Conservation (phyloP, 2,329 filamentous ascomycete genomes). For the Pseudogymnoascus sp. region DNA sequence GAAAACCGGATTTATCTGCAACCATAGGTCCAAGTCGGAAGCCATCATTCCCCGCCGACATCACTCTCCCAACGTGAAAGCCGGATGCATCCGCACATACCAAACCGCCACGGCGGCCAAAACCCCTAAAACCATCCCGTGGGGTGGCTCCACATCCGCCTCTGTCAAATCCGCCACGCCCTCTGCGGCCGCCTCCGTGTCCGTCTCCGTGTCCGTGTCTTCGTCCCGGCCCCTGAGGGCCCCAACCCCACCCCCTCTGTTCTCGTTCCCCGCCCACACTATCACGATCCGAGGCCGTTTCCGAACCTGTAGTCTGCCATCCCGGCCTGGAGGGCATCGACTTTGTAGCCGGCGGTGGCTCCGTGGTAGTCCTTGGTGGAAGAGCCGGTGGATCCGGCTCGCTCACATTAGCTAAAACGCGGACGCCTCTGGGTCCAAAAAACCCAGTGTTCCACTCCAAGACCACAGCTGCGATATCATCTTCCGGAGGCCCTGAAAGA, state of each 20-base stretch:
- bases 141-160: not conserved
- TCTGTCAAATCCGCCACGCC: not conserved
- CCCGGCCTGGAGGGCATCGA: not conserved
- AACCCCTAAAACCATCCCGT: not conserved
- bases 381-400: constrained; percentile 16
- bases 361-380: constrained; percentile 14
- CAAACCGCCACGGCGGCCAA: not conserved
- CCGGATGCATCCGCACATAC: constrained; percentile 1
- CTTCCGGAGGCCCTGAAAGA: not conserved
- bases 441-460: constrained; percentile 53
- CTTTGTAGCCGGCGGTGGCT: constrained; percentile 29
- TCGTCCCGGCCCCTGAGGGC: not conserved
- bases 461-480: constrained; percentile 37
- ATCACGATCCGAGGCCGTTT: constrained; percentile 23
- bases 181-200: not conserved
- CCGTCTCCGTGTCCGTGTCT: not conserved
- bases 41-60: constrained; percentile 1
- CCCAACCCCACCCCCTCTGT: not conserved
- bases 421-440: constrained; percentile 46
- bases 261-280: constrained; percentile 19
- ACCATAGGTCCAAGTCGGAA: constrained; percentile 24
- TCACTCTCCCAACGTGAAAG: constrained; percentile 6
- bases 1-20: constrained; percentile 22
- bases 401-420: constrained; percentile 27
- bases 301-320: constrained; percentile 26